Base-by-base conservation (phyloP, 2,329 filamentous ascomycete genomes). In the Hypoxylon sp. region DNA sequence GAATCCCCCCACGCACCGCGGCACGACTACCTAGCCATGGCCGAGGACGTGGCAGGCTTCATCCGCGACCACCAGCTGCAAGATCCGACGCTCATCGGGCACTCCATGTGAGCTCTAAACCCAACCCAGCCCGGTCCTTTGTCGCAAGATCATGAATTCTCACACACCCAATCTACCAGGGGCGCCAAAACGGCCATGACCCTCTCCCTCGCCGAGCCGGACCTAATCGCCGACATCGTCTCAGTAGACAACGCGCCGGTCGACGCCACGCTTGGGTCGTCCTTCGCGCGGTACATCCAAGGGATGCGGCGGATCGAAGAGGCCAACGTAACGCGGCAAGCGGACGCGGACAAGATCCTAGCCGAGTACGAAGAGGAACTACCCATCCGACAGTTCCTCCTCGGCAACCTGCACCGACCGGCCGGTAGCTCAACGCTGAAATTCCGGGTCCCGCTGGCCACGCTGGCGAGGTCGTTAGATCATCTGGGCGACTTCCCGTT, bases 121-220 rank as follows among this genome's bases (percentile, higher is more conserved):
- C 21, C n/a, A n/a, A n/a, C n/a, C n/a, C n/a, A n/a, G n/a, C n/a
- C n/a, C n/a, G n/a, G n/a, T n/a, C n/a, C n/a, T n/a, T n/a, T n/a
- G n/a, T n/a, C n/a, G n/a, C n/a, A 25, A 32, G 9, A 34, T n/a
- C 19, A 12, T 47, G 30, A 23, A 23, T 21, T 50, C 30, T 34
- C 43, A 61, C 34, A 41, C n/a, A n/a, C n/a, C n/a, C n/a, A n/a
- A n/a, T n/a, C n/a, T n/a, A n/a, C n/a, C n/a, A 91, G 89, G 90
- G 95, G 96, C 68, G 95, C 95, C 48, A 98, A 98, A 82, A 90
- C 91, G 1, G 93, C 93, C 72, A 97, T 98, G 95, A 84, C 91
- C 0, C 83, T 97, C 63, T 93, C 93, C 2, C 86, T 98, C 34
- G 83, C 86, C 45, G 85, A 88, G 0, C 92, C 93, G 0, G 81